Evolutionary conservation across 768 basidiomycete genomes (phyloP), one percentile per base, ranked within the genome.

Genomic region (Collybiopsis confluens): DNA sequence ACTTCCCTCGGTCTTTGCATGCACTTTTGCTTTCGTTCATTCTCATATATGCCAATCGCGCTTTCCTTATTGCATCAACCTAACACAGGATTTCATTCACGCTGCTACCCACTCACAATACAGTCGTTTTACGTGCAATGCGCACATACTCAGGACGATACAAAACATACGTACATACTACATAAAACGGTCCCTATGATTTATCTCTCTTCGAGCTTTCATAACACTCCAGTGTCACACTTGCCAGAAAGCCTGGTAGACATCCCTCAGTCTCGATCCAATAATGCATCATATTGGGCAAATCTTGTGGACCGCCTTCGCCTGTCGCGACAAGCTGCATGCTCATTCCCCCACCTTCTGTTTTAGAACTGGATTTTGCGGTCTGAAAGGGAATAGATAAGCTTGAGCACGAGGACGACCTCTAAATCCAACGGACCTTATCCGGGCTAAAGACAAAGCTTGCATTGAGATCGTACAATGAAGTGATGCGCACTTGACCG

Each of bases 231-330:
- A 94, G 66, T 27, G 91, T 95, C 37, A 96, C 80, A 62, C 88
- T 90, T 27, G 92, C 92, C 69, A 95, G 68, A 65, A 96, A 93
- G 0, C 92, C 90, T 0, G 93, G 91, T 54, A 93, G 86, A 66
- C 90, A 92, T 68, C 90, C 80, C 63, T 91, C 85, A 58, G 83
- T 80, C 62, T 85, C 83, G 40, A 96, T 86, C 93, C 93, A 95
- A 63, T 90, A 91, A 48, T 79, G 76, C 80, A 93, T 83, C 56
- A 88, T 63, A 62, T 86, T 81, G 8, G 85, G 84, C 3, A 93
- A 62, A 56, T 90, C 87, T 63, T 87, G 78, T 1, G 86, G 86
- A 0, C 85, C 86, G 1, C 84, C 85, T 47, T 89, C 87, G 4
- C 87, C 86, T 59, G 83, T 82, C 0, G 81, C 87, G 2, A 87